phyloP scores from a whole-genome alignment of 768 basidiomycete species.

The Amylocystis lapponica region DNA sequence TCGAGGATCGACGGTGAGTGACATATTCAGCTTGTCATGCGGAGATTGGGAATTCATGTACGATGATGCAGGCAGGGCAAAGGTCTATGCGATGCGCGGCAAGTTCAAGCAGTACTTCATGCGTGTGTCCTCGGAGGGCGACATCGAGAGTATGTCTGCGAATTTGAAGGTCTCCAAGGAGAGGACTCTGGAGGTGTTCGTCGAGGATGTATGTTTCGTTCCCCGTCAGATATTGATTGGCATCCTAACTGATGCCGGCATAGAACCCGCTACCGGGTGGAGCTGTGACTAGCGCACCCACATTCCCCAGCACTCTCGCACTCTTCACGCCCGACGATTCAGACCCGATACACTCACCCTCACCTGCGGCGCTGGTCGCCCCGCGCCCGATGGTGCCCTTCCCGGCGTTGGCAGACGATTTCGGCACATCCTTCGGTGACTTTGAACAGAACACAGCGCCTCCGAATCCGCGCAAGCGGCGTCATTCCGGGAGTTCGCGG shows the following conservation, averaged over 20 bases:
- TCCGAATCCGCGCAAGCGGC: background rate
- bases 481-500: background rate
- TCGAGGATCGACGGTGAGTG: conserved; percentile 62
- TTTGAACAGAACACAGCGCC: background rate
- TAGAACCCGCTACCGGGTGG: too few relatives aligned
- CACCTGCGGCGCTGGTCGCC: conserved; percentile 3
- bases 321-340: conserved; percentile 4
- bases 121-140: conserved; percentile 51
- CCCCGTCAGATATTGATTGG: background rate
- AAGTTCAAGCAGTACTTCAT: conserved; percentile 67
- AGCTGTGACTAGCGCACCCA: too few relatives aligned
- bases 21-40: background rate
- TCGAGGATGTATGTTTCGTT: conserved; percentile 47
- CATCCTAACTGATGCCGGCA: background rate
- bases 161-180: conserved; percentile 51
- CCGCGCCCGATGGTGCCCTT: background rate
- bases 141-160: conserved; percentile 45
- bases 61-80: conserved; percentile 13
- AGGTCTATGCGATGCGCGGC: conserved; percentile 59
- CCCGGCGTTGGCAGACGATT: background rate
- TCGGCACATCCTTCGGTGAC: background rate
- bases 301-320: background rate
- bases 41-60: background rate
- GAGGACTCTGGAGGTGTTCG: conserved; percentile 49
- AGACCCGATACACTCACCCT: conserved; percentile 9